phyloP scores from a whole-genome alignment of 495 filamentous ascomycete genomes.

The Pyrenula aspistea region DNA sequence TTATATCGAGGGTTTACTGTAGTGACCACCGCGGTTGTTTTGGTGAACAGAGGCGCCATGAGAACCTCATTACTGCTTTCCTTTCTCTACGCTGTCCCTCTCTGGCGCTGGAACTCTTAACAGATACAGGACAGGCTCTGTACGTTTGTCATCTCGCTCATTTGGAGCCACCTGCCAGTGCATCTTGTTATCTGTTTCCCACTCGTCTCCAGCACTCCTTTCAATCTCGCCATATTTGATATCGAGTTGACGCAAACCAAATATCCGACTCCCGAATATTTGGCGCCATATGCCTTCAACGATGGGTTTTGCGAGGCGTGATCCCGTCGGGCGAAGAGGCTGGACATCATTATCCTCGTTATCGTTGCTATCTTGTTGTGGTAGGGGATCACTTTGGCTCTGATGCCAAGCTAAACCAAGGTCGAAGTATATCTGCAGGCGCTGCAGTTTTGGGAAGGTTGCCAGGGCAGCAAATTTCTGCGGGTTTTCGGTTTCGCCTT shows the following conservation, averaged over 20 bases:
- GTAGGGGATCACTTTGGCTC: neutral
- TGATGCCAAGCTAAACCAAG: neutral
- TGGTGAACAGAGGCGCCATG: too few relatives aligned
- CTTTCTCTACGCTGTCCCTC: neutral
- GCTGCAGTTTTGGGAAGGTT: neutral
- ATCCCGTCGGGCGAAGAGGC: neutral
- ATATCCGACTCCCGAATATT: neutral
- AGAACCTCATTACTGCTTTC: too few relatives aligned
- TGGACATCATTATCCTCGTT: neutral
- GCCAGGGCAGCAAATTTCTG: neutral
- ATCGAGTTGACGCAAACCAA: neutral
- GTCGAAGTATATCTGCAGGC: slow-evolving; percentile 1
- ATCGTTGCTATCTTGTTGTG: neutral
- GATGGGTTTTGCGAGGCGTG: neutral
- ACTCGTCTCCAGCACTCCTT: neutral
- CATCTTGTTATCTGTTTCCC: neutral
- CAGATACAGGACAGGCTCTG: neutral
- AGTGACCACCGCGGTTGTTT: too few relatives aligned
- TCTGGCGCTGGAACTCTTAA: neutral
- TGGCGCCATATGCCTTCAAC: neutral
- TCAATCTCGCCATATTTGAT: neutral
- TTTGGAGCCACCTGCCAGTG: neutral
- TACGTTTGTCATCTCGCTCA: neutral
- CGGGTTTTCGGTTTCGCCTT: neutral
- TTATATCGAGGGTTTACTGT: too few relatives aligned